Evolutionary conservation across 75 land plant species (phyloP).

Genomic region (Azolla pinnata): DNA sequence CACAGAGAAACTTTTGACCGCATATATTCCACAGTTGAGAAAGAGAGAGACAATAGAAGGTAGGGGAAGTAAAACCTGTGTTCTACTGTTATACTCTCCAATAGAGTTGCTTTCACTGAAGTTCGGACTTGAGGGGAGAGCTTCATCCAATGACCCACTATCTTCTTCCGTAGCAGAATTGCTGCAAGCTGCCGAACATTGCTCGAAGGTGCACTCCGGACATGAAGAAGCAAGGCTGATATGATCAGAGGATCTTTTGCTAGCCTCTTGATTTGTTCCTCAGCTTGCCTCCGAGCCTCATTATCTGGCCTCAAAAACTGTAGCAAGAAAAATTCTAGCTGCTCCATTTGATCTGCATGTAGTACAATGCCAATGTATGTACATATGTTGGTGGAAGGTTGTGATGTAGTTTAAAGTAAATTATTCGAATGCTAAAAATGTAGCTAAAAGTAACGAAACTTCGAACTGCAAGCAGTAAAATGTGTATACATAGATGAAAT

Average conservation of each 20-base stretch:
- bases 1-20: too few species aligned
- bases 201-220: constrained; percentile 81
- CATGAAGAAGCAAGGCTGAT: constrained; percentile 79
- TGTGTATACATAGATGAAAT: too few species aligned
- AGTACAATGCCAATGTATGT: not conserved
- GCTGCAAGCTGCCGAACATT: constrained; percentile 91
- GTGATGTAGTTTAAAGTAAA: not conserved
- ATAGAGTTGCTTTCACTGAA: constrained; percentile 60
- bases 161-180: constrained; percentile 86
- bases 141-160: constrained; percentile 91
- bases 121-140: constrained; percentile 44
- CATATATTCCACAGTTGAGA: too few species aligned
- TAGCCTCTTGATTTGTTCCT: constrained; percentile 83
- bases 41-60: not conserved
- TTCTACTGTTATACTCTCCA: constrained; percentile 85
- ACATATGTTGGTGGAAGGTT: not conserved
- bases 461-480: too few species aligned
- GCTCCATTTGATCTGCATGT: not conserved
- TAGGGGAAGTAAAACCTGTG: constrained; percentile 39
- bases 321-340: constrained; percentile 64
- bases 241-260: constrained; percentile 87
- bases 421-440: too few species aligned
- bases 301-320: constrained; percentile 95
- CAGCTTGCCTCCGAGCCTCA: constrained; percentile 87
- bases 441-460: too few species aligned